These are phyloP conservation scores for Stachybotrys elegans DNA, from an alignment of 2,329 filamentous ascomycete species.

Conservation along the genomic window DNA sequence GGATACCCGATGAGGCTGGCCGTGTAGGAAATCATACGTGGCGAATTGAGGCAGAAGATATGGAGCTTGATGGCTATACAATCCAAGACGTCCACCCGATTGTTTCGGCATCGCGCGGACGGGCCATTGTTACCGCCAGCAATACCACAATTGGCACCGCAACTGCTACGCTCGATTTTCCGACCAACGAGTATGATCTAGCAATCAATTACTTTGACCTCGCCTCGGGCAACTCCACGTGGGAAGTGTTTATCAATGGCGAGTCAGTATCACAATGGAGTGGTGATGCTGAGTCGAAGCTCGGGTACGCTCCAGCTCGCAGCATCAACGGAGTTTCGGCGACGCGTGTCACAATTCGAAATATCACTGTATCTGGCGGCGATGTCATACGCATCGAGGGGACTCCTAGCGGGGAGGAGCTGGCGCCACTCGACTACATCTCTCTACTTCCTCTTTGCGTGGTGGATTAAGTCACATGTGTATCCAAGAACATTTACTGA, in stretches of 20 bases:
- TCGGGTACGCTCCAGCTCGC: constrained; percentile 54
- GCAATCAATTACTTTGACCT: constrained; percentile 64
- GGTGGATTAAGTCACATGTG: constrained; percentile 53
- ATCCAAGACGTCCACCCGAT: constrained; percentile 49
- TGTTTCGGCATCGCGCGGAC: constrained; percentile 52
- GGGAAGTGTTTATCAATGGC: constrained; percentile 49
- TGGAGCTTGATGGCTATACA: constrained; percentile 55
- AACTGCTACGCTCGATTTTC: constrained; percentile 37
- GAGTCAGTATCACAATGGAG: constrained; percentile 50
- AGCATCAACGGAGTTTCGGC: constrained; percentile 63
- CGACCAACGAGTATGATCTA: constrained; percentile 54
- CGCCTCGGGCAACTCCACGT: constrained; percentile 51
- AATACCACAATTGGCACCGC: constrained; percentile 43
- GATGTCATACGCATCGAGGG: constrained; percentile 52
- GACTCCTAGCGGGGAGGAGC: constrained; percentile 53
- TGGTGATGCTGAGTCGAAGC: constrained; percentile 51
- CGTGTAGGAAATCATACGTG: constrained; percentile 58
- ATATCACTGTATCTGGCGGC: constrained; percentile 43
- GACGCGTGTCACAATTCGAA: constrained; percentile 53
- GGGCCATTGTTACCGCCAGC: constrained; percentile 48
- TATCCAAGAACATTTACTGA: no score
- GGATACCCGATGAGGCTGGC: constrained; percentile 50
- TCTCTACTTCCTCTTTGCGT: constrained; percentile 53
- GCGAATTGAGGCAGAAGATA: constrained; percentile 64
- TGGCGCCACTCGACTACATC: constrained; percentile 64